These are phyloP conservation scores for Pholiota conissans DNA, from an alignment of 768 basidiomycete species.

Conservation along the genomic window DNA sequence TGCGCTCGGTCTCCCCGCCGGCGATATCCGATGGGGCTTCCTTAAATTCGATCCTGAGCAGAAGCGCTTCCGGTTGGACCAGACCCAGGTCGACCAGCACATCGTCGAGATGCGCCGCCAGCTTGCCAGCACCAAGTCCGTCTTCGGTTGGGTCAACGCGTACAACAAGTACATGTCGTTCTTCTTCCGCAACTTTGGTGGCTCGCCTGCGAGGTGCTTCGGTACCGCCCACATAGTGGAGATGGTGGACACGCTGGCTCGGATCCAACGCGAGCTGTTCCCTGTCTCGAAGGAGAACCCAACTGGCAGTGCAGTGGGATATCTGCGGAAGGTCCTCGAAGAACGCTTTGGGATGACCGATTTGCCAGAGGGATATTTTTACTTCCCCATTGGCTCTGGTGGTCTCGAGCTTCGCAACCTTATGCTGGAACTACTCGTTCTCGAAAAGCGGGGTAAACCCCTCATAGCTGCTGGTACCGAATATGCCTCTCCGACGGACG, in stretches of 20 bases:
- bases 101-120: conserved; percentile 38
- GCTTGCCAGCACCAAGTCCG: conserved; percentile 32
- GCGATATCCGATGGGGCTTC: conserved; percentile 41
- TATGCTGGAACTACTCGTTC: conserved; percentile 35
- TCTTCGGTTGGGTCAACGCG: conserved; percentile 38
- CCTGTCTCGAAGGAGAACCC: conserved; percentile 8
- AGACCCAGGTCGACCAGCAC: conserved; percentile 33
- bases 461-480: background rate
- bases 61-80: conserved; percentile 36
- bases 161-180: conserved; percentile 42
- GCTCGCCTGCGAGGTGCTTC: conserved; percentile 33
- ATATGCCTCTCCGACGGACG: background rate
- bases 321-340: conserved; percentile 24
- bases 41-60: conserved; percentile 32
- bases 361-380: conserved; percentile 41
- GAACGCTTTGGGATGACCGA: conserved; percentile 31
- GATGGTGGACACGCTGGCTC: conserved; percentile 29
- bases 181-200: conserved; percentile 35
- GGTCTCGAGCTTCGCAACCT: conserved; percentile 38
- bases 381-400: conserved; percentile 35
- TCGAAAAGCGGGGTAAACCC: conserved; percentile 19
- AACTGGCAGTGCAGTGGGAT: conserved; percentile 20
- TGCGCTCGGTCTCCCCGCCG: conserved; percentile 25
- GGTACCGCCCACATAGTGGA: conserved; percentile 31
- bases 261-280: conserved; percentile 35